phyloP scores from a whole-genome alignment of 2,329 filamentous ascomycete genomes.

The Fusarium napiforme region DNA sequence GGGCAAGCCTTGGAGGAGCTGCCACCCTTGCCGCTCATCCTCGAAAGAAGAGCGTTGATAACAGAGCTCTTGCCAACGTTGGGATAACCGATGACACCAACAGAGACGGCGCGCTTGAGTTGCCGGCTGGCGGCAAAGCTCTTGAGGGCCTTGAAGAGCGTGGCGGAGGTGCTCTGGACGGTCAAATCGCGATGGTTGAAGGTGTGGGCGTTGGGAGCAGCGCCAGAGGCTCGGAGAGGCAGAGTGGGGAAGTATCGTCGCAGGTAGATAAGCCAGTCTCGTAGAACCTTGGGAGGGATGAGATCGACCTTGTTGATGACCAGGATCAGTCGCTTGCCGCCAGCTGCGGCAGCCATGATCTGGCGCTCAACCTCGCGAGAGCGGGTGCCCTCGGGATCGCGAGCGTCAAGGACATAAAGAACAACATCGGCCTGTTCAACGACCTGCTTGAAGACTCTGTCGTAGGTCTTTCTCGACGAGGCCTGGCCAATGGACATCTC shows the following conservation, averaged over 20 bases:
- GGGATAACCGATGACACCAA: slow-evolving; percentile 94
- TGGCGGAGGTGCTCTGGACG: slow-evolving; percentile 84
- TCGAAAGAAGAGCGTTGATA: slow-evolving; percentile 89
- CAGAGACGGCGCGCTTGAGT: slow-evolving; percentile 88
- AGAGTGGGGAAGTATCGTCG: slow-evolving; percentile 92
- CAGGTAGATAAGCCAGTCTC: slow-evolving; percentile 85
- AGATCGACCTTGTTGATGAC: slow-evolving; percentile 97
- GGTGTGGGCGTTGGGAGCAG: slow-evolving; percentile 85
- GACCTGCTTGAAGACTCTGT: slow-evolving; percentile 96
- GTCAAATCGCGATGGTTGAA: slow-evolving; percentile 94
- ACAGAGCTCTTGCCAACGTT: slow-evolving; percentile 97
- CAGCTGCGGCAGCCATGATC: slow-evolving; percentile 87
- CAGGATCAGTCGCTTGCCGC: slow-evolving; percentile 88
- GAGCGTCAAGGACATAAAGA: slow-evolving; percentile 91
- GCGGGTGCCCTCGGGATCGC: slow-evolving; percentile 89
- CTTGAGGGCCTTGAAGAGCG: slow-evolving; percentile 90
- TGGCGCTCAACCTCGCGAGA: slow-evolving; percentile 91
- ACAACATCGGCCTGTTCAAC: slow-evolving; percentile 90
- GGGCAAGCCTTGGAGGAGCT: slow-evolving; percentile 76
- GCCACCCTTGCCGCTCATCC: slow-evolving; percentile 73
- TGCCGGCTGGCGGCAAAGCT: slow-evolving; percentile 85
- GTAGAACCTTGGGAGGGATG: slow-evolving; percentile 82
- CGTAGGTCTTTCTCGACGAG: slow-evolving; percentile 85
- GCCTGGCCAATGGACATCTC: slow-evolving; percentile 64
- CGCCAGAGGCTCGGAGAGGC: slow-evolving; percentile 84